A percentile compares a stretch with the other conserved stretches of the same genome.
Conservation (phyloP, 2,329 filamentous ascomycete species). For the Claviceps africana region DNA sequence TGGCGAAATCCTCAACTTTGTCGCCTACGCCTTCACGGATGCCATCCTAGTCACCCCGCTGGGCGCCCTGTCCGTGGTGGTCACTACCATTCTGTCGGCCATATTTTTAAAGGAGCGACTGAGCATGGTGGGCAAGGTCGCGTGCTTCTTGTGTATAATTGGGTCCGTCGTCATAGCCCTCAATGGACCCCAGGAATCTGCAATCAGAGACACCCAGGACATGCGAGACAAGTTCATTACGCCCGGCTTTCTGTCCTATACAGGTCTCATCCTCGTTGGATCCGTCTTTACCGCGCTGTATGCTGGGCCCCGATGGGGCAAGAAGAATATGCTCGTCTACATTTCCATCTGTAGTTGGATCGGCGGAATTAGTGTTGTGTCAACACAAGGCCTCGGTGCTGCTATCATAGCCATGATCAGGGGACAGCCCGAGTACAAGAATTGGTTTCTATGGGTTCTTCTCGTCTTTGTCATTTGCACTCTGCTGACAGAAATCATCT, state of each 20-base stretch:
- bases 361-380: conserved; percentile 85
- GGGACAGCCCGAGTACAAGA: conserved; percentile 79
- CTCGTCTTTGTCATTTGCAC: conserved; percentile 85
- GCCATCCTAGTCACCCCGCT: conserved; percentile 89
- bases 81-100: conserved; percentile 79
- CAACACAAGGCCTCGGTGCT: conserved; percentile 82
- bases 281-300: conserved; percentile 61
- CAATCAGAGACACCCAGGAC: conserved; percentile 75
- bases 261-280: conserved; percentile 67
- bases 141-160: conserved; percentile 88
- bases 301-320: conserved; percentile 76
- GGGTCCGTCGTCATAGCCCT: conserved; percentile 88
- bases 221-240: conserved; percentile 81
- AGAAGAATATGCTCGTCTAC: conserved; percentile 96
- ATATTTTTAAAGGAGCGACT: conserved; percentile 93
- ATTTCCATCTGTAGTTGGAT: conserved; percentile 92
- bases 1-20: conserved; percentile 93
- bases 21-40: conserved; percentile 92
- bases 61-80: conserved; percentile 81
- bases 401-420: conserved; percentile 78
- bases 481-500: conserved; percentile 85
- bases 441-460: conserved; percentile 92
- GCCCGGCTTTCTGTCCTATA: conserved; percentile 74
- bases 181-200: conserved; percentile 77
- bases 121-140: conserved; percentile 90